These are phyloP conservation scores for Stipa capillata DNA, from an alignment of 176 grass and related monocot species.

Conservation along the genomic window DNA sequence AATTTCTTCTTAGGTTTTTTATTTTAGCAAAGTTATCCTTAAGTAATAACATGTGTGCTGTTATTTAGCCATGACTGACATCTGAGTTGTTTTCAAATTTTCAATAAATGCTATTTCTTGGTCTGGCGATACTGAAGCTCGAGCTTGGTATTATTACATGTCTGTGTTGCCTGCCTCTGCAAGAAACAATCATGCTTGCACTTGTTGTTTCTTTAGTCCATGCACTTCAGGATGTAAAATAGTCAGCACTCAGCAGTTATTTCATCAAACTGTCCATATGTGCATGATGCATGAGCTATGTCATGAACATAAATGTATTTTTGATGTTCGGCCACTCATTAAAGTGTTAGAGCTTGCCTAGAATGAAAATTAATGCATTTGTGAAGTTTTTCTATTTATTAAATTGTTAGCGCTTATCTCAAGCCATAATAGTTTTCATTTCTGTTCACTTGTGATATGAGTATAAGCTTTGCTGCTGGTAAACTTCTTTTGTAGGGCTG, in stretches of 20 bases:
- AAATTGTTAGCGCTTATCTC: too few relatives aligned
- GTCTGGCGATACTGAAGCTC: not conserved
- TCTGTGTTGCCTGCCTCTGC: not conserved
- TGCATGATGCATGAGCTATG: not conserved
- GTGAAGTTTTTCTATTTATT: not conserved
- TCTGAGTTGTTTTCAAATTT: not conserved
- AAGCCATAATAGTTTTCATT: too few relatives aligned
- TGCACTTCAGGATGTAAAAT: not conserved
- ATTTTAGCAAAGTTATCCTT: not conserved
- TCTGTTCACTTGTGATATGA: too few relatives aligned
- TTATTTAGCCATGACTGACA: not conserved
- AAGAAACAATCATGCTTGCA: not conserved
- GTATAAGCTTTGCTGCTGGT: too few relatives aligned
- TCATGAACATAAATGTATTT: not conserved
- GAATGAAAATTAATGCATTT: not conserved
- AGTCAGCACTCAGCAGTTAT: not conserved
- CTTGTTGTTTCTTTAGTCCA: too few relatives aligned
- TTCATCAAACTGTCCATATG: not conserved
- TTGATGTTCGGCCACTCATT: not conserved
- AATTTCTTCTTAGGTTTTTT: not conserved
- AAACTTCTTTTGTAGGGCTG: too few relatives aligned
- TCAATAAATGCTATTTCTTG: not conserved
- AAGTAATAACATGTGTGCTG: not conserved
- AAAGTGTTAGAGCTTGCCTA: not conserved
- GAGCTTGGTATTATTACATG: not conserved